Evolutionary conservation across 768 basidiomycete genomes (phyloP).

Genomic region (Tephrocybe sp.): DNA sequence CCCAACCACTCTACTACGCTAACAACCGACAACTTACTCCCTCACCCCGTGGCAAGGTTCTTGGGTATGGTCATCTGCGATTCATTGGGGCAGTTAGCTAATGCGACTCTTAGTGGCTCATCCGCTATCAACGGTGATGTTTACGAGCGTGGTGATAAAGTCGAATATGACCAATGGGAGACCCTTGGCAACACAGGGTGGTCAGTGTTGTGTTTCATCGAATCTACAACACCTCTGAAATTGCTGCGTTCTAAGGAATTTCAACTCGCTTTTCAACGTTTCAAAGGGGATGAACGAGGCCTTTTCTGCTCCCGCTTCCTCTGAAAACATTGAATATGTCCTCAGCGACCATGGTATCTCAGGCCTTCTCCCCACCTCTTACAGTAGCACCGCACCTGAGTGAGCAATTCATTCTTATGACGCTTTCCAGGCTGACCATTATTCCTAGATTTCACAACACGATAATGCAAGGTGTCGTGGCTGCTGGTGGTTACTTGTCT

Average conservation of each 20-base stretch:
- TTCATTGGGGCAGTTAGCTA: background rate
- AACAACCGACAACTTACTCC: background rate
- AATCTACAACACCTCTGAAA: background rate
- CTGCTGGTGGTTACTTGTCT: background rate
- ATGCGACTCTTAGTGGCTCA: background rate
- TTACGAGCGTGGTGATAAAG: background rate
- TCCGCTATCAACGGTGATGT: background rate
- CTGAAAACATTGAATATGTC: background rate
- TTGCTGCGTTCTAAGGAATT: too few relatives aligned
- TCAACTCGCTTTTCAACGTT: background rate
- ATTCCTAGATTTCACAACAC: background rate
- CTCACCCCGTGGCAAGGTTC: background rate
- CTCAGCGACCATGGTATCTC: background rate
- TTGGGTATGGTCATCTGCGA: background rate
- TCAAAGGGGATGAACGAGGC: background rate
- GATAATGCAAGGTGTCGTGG: background rate
- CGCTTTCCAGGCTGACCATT: background rate
- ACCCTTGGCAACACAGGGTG: background rate
- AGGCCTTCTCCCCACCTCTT: background rate
- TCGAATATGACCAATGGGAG: conserved; percentile 1
- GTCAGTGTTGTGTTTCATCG: background rate
- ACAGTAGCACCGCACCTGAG: background rate
- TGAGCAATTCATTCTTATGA: background rate
- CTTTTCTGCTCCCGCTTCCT: background rate
- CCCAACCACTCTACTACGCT: conserved; percentile 1